Conservation (phyloP, 345 rosid genomes). For the Murraya paniculata region DNA sequence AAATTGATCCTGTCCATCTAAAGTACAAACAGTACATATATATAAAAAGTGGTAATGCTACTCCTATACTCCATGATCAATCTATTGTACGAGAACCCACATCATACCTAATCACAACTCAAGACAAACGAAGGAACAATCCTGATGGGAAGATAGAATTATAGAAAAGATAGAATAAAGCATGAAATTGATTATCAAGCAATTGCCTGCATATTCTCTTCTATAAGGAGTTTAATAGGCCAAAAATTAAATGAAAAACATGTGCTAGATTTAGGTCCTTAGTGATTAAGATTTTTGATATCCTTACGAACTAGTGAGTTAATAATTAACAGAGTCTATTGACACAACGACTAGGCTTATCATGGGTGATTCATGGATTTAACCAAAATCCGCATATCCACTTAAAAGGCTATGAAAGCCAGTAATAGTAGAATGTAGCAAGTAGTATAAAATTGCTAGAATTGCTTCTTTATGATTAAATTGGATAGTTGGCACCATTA, state of each 20-base stretch:
- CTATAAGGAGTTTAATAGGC: background rate
- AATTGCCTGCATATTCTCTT: background rate
- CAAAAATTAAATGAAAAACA: background rate
- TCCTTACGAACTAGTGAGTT: constrained; percentile 7
- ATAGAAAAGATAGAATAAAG: background rate
- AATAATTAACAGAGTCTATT: background rate
- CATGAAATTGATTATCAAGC: background rate
- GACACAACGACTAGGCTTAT: background rate
- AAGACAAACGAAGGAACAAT: background rate
- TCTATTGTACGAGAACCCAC: background rate
- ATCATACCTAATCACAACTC: background rate
- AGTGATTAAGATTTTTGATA: constrained; percentile 6
- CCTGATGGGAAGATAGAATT: background rate
- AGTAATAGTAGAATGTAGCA: background rate
- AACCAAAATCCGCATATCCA: background rate
- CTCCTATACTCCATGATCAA: background rate
- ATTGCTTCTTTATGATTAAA: background rate
- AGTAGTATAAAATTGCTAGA: background rate
- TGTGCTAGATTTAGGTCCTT: background rate
- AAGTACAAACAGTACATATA: background rate
- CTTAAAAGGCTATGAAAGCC: background rate
- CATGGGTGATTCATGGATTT: background rate
- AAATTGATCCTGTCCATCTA: background rate
- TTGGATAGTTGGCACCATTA: background rate
- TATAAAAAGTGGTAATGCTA: background rate